Conservation (phyloP, 768 basidiomycete genomes). For the Mycena amicta region DNA sequence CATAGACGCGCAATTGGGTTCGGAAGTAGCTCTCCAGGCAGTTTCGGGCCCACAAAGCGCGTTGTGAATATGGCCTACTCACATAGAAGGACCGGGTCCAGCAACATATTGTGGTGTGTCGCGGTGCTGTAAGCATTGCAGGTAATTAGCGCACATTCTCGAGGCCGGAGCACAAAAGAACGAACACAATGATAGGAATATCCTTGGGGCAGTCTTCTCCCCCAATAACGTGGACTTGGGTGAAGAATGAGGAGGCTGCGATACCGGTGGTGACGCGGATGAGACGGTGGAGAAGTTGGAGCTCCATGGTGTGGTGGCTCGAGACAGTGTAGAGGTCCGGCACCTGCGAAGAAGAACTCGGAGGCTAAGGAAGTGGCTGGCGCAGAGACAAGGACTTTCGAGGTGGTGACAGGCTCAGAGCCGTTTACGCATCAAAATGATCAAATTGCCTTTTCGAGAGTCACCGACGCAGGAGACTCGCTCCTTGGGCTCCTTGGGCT, state of each 20-base stretch:
- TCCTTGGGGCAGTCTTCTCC: constrained; percentile 84
- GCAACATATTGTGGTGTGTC: constrained; percentile 95
- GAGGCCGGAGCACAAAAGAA: no score
- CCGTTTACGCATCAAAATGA: no score
- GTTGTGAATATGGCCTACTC: no score
- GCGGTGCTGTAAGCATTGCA: constrained; percentile 57
- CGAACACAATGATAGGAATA: constrained; percentile 93
- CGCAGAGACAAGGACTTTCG: not conserved
- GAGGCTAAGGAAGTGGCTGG: not conserved
- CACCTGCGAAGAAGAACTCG: not conserved
- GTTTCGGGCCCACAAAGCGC: no score
- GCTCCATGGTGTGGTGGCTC: constrained; percentile 28
- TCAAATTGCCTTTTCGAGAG: no score
- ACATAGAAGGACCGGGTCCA: constrained; percentile 86
- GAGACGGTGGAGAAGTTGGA: constrained; percentile 62
- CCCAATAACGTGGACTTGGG: constrained; percentile 82
- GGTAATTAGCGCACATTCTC: no score
- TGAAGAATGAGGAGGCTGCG: constrained; percentile 87
- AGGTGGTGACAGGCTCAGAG: no score
- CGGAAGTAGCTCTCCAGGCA: no score
- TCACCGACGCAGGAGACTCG: no score
- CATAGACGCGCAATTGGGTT: not conserved
- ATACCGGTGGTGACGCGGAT: constrained; percentile 71
- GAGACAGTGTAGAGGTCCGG: not conserved
- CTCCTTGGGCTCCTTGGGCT: no score